These are phyloP conservation scores for Pseudognaphalium luteoalbum DNA, from an alignment of 129 eudicot genomes.

Conservation along the genomic window DNA sequence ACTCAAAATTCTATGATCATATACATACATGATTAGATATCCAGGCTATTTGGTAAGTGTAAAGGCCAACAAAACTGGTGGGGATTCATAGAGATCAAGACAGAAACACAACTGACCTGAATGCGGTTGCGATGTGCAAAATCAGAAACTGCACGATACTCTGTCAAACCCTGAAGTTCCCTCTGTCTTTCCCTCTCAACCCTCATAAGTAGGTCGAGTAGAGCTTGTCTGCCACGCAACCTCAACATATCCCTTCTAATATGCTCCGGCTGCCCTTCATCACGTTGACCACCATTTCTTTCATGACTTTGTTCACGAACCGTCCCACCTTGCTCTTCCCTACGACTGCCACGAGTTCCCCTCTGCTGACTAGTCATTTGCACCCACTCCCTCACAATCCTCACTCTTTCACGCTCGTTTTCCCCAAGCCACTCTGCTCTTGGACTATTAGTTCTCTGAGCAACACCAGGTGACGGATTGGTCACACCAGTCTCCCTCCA, in stretches of 20 bases:
- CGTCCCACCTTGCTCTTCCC: conserved; percentile 52
- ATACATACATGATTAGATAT: conserved; percentile 14
- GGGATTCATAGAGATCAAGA: neutral
- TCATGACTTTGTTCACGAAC: conserved; percentile 42
- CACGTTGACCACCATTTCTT: conserved; percentile 52
- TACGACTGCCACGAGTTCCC: conserved; percentile 57
- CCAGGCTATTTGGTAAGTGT: neutral
- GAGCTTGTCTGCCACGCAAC: conserved; percentile 93
- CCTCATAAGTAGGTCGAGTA: conserved; percentile 87
- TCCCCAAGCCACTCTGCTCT: conserved; percentile 98
- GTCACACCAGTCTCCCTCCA: conserved; percentile 92
- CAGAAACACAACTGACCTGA: conserved; percentile 61
- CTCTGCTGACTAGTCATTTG: conserved; percentile 96
- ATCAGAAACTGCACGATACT: conserved; percentile 95
- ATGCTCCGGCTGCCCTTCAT: conserved; percentile 86
- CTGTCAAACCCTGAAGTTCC: conserved; percentile 86
- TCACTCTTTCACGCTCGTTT: conserved; percentile 93
- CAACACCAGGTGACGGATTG: conserved; percentile 53
- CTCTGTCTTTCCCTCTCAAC: conserved; percentile 91
- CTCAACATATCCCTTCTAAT: conserved; percentile 83
- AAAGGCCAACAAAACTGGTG: neutral
- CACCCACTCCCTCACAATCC: conserved; percentile 97
- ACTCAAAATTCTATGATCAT: neutral
- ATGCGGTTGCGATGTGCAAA: conserved; percentile 98
- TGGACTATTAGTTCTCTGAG: conserved; percentile 56